Conservation (phyloP, 139 green algal species). For the Gonium pectorale region DNA sequence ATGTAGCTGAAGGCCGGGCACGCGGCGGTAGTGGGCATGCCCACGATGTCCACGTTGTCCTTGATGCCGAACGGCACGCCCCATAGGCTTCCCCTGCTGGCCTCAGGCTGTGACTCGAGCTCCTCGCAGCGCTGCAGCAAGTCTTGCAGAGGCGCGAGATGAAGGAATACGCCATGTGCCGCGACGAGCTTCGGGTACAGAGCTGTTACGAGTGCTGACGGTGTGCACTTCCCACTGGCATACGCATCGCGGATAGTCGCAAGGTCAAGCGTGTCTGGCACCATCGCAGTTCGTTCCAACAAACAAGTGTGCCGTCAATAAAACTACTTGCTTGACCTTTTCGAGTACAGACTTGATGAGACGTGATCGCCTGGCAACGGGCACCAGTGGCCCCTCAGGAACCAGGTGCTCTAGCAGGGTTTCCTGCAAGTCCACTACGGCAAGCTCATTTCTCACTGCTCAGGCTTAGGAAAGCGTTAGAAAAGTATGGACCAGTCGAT, state of each 20-base stretch:
- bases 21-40: slow-evolving; percentile 75
- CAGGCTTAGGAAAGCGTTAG: too few species aligned
- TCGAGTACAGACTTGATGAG: too few species aligned
- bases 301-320: too few species aligned
- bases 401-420: too few species aligned
- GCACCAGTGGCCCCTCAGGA: too few species aligned
- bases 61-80: slow-evolving; percentile 85
- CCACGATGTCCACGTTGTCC: slow-evolving; percentile 87
- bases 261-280: slow-evolving; percentile 47
- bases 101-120: slow-evolving; percentile 58
- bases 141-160: slow-evolving; percentile 36
- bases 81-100: slow-evolving; percentile 64
- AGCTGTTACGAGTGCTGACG: slow-evolving; percentile 47
- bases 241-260: slow-evolving; percentile 56
- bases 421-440: too few species aligned
- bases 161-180: slow-evolving; percentile 55
- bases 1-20: slow-evolving; percentile 75
- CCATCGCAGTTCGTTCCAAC: too few species aligned
- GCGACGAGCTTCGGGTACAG: slow-evolving; percentile 54
- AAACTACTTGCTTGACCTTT: too few species aligned
- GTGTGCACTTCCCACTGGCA: slow-evolving; percentile 48
- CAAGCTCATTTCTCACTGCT: too few species aligned
- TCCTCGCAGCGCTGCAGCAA: slow-evolving; percentile 55
- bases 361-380: too few species aligned
- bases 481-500: too few species aligned